Percentiles rank a stretch among this genome's conserved stretches.
phyloP scores from a whole-genome alignment of 2,329 filamentous ascomycete species.

The Parastagonospora avenae region DNA sequence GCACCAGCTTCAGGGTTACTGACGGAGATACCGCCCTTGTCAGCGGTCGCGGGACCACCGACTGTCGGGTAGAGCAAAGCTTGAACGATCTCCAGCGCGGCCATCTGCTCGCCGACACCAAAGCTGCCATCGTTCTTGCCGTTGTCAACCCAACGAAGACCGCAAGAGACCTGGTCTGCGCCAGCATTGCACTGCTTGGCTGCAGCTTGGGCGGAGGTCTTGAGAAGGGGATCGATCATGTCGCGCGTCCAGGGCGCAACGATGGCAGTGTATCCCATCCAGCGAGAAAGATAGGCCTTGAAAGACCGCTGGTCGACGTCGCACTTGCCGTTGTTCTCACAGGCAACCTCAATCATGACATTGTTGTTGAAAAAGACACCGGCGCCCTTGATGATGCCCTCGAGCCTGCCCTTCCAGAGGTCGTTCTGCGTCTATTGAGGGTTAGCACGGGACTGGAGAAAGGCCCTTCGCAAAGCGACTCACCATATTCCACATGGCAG shows the following conservation, averaged over 20 bases:
- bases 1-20: slow-evolving; percentile 53
- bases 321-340: slow-evolving; percentile 53
- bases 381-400: slow-evolving; percentile 43
- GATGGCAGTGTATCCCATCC: slow-evolving; percentile 50
- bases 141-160: slow-evolving; percentile 51
- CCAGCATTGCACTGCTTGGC: slow-evolving; percentile 61
- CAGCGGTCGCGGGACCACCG: slow-evolving; percentile 51
- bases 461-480: slow-evolving; percentile 15
- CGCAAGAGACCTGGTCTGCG: slow-evolving; percentile 52
- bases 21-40: slow-evolving; percentile 57
- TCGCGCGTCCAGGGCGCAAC: slow-evolving; percentile 45
- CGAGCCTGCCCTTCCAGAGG: slow-evolving; percentile 35
- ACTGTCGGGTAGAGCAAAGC: slow-evolving; percentile 46
- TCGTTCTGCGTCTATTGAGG: slow-evolving; percentile 36
- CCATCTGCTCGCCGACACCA: slow-evolving; percentile 66
- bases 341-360: slow-evolving; percentile 57
- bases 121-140: slow-evolving; percentile 53
- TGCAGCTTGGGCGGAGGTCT: slow-evolving; percentile 61
- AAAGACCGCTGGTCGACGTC: slow-evolving; percentile 55
- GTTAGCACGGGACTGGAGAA: slow-evolving; percentile 12
- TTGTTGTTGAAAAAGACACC: slow-evolving; percentile 52
- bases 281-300: slow-evolving; percentile 52
- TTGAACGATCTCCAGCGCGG: slow-evolving; percentile 61
- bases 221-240: slow-evolving; percentile 57
- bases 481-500: slow-evolving; percentile 56